Conservation (phyloP, 140 eudicot species). For the Ambrosia hybrid region DNA sequence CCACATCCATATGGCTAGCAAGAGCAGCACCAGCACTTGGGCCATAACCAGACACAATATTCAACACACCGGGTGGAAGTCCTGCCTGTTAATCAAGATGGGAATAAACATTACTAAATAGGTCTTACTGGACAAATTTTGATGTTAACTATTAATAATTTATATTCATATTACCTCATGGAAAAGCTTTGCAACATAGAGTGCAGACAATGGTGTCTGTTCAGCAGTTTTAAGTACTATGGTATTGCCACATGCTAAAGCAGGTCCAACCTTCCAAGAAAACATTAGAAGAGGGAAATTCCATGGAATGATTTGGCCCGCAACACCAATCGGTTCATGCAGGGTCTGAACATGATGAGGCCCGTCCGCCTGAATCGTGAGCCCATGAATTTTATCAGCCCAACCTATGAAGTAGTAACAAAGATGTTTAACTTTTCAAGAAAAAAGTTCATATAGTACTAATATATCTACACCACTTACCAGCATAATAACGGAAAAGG, state of each 20-base stretch:
- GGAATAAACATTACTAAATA: background rate
- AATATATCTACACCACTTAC: conserved; percentile 36
- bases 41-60: conserved; percentile 80
- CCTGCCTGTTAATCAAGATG: conserved; percentile 68
- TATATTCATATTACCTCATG: conserved; percentile 57
- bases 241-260: conserved; percentile 93
- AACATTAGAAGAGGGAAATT: conserved; percentile 88
- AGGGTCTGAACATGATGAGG: conserved; percentile 69
- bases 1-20: conserved; percentile 97
- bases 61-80: conserved; percentile 54
- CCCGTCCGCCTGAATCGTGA: conserved; percentile 86
- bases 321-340: conserved; percentile 95
- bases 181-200: conserved; percentile 74
- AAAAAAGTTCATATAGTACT: background rate
- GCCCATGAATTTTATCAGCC: conserved; percentile 97
- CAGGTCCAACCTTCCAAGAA: conserved; percentile 97
- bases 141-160: background rate
- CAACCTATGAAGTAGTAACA: conserved; percentile 52
- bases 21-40: conserved; percentile 97
- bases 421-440: background rate
- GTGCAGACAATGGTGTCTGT: conserved; percentile 91
- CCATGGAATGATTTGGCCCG: conserved; percentile 90
- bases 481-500: conserved; percentile 85
- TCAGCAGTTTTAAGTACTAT: conserved; percentile 89
- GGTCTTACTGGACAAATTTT: background rate